Base-by-base conservation (phyloP, 1,284 basidiomycete genomes). In the Ceratobasidium sp. region DNA sequence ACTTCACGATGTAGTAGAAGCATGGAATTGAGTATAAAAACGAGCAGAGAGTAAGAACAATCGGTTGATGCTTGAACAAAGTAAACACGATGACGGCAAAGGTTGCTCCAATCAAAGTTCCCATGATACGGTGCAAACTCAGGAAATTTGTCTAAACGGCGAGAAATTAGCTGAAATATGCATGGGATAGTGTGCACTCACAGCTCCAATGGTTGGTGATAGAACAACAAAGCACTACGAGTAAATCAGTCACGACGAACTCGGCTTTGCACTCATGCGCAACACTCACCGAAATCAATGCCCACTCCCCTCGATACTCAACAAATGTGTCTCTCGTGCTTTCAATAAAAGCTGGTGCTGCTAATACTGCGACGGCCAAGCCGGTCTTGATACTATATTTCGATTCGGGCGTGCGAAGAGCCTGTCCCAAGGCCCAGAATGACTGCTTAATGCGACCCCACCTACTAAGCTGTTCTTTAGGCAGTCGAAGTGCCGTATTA, bases 21-120 rank as follows among this genome's bases (percentile, higher is more conserved):
- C 97, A 98, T 2, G 97, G 97, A 3, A 98, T 86, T 0, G 96
- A 96, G 84, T 96, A 97, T 80, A 98, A 87, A 83, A 95, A 94
- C 0, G 97, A 97, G 79, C 96, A 93, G 54, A 95, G 85, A 0
- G 95, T 91, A 17, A 99, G 88, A 0, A 92, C 87, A 46, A 92
- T 84, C 0, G 94, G 88, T 80, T 96, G 90, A 69, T 95, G 92
- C 0, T 93, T 92, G 83, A 96, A 96, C 33, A 92, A 81, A 0
- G 90, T 87, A 84, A 93, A 97, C 12, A 93, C 87, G 0, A 85
- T 85, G 15, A 92, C 91, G 1, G 96, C 96, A 0, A 93, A 91
- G 0, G 87, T 85, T 1, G 96, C 96, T 15, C 96, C 96, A 57
- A 94, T 86, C 93, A 96, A 80, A 4, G 96, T 97, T 3, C 95